Percentiles rank a stretch among this genome's conserved stretches.
These are phyloP conservation scores for Fagopyrum esculentum DNA, from an alignment of 148 eudicot species.

Conservation along the genomic window DNA sequence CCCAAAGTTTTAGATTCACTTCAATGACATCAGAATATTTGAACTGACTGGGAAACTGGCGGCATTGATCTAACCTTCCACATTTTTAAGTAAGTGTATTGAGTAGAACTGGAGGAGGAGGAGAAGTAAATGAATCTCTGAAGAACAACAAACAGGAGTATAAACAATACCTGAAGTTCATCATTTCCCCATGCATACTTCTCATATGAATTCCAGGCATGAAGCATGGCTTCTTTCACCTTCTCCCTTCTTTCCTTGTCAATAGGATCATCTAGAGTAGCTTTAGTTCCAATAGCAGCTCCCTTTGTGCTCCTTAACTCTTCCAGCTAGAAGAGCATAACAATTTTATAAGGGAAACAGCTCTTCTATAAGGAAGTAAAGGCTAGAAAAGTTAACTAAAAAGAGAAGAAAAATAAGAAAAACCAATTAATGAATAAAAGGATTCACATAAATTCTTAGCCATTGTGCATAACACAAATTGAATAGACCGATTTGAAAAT, in stretches of 20 bases:
- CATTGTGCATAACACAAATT: not conserved
- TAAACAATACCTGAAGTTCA: constrained; percentile 78
- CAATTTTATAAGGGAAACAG: not conserved
- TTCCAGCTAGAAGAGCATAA: constrained; percentile 45
- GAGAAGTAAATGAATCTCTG: not conserved
- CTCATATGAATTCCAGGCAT: constrained; percentile 98
- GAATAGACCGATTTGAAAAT: not conserved
- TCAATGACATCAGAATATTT: not conserved
- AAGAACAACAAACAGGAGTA: not conserved
- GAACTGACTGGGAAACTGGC: not conserved
- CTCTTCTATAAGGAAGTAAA: not conserved
- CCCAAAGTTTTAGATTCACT: not conserved
- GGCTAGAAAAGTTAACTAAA: not conserved
- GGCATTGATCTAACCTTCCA: not conserved
- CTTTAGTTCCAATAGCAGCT: constrained; percentile 20
- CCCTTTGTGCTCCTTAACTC: constrained; percentile 35
- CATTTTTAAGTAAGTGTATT: not conserved
- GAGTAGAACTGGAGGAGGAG: not conserved
- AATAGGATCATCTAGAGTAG: constrained; percentile 46
- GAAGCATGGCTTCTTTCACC: constrained; percentile 96
- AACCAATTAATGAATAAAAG: not conserved
- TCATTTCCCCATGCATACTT: constrained; percentile 98
- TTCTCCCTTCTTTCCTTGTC: constrained; percentile 65
- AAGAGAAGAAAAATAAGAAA: not conserved
- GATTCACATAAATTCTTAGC: not conserved